A percentile compares a stretch with the other conserved stretches of the same genome.
Evolutionary conservation across 257 asterid species (phyloP).

Genomic region (Nicotiana paniculata): DNA sequence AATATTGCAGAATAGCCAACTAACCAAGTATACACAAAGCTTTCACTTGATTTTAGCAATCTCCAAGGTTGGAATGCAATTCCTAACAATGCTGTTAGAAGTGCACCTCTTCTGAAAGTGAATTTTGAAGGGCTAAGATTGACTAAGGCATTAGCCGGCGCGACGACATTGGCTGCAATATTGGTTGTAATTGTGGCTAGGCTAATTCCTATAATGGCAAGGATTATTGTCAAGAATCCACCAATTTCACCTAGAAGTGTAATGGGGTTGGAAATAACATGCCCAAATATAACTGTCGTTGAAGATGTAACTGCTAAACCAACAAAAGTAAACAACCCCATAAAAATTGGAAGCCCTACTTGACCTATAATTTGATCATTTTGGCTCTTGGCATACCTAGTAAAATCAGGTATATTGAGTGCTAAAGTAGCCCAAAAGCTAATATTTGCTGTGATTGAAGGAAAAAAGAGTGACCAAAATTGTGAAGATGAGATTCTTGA

Average conservation of each 20-base stretch:
- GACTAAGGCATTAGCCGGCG: conserved; percentile 83
- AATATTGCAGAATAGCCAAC: conserved; percentile 79
- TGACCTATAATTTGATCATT: conserved; percentile 73
- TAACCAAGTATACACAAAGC: conserved; percentile 88
- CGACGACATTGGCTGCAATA: conserved; percentile 92
- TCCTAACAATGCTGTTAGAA: conserved; percentile 68
- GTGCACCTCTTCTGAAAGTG: conserved; percentile 62
- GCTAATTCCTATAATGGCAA: conserved; percentile 70
- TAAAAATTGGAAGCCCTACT: conserved; percentile 66
- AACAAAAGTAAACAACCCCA: conserved; percentile 85
- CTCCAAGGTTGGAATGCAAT: conserved; percentile 89
- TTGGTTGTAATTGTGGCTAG: conserved; percentile 77
- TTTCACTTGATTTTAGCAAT: conserved; percentile 72
- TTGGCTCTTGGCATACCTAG: conserved; percentile 66
- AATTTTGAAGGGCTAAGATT: conserved; percentile 69
- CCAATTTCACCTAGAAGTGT: conserved; percentile 68
- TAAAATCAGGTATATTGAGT: conserved; percentile 84
- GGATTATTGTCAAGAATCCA: conserved; percentile 53
- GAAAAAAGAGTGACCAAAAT: conserved; percentile 80
- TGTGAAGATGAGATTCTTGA: conserved; percentile 57
- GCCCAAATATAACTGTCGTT: conserved; percentile 65
- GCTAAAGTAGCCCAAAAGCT: conserved; percentile 92
- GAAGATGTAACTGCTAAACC: conserved; percentile 95
- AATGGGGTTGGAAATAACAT: conserved; percentile 63
- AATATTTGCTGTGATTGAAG: conserved; percentile 82